Percentiles rank a stretch among this genome's conserved stretches.
Evolutionary conservation across 495 filamentous ascomycete genomes (phyloP).

Genomic region (Aspergillus panamensis): DNA sequence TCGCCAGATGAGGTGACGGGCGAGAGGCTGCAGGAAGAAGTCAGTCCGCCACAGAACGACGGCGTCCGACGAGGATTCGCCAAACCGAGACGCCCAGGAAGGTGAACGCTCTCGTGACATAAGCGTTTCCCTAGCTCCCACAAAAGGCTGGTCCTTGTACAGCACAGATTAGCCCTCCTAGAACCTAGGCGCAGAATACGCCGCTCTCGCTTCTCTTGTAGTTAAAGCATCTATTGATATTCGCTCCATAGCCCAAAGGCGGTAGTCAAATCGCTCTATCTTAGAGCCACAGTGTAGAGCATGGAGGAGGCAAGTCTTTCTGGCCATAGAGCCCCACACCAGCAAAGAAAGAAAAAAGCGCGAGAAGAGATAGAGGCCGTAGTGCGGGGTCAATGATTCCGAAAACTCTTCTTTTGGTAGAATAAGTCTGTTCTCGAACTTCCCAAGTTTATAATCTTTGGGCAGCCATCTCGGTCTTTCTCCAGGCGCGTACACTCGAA

Average conservation of each 20-base stretch:
- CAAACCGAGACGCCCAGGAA: constrained; percentile 84
- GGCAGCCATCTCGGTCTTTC: constrained; percentile 96
- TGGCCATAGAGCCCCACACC: background rate
- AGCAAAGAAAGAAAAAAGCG: background rate
- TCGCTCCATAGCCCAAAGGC: constrained; percentile 3
- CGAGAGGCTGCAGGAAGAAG: constrained; percentile 65
- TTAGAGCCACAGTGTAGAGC: background rate
- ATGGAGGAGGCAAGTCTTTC: background rate
- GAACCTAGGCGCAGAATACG: background rate
- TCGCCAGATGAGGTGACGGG: constrained; percentile 76
- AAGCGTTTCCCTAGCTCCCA: background rate
- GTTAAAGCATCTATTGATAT: constrained; percentile 13
- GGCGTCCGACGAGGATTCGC: constrained; percentile 68
- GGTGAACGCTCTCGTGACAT: constrained; percentile 26
- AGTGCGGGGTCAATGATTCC: constrained; percentile 54
- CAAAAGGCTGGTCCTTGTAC: background rate
- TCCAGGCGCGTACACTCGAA: constrained; percentile 97
- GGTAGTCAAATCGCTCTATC: background rate
- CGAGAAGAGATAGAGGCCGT: constrained; percentile 8
- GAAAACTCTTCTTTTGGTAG: constrained; percentile 76
- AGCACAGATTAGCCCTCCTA: background rate
- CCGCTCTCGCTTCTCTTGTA: constrained; percentile 15
- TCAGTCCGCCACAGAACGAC: constrained; percentile 64
- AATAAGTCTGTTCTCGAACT: constrained; percentile 93
- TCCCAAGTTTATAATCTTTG: constrained; percentile 98